Base-by-base conservation (phyloP, 495 filamentous ascomycete genomes). In the Tuber microsphaerosporum region DNA sequence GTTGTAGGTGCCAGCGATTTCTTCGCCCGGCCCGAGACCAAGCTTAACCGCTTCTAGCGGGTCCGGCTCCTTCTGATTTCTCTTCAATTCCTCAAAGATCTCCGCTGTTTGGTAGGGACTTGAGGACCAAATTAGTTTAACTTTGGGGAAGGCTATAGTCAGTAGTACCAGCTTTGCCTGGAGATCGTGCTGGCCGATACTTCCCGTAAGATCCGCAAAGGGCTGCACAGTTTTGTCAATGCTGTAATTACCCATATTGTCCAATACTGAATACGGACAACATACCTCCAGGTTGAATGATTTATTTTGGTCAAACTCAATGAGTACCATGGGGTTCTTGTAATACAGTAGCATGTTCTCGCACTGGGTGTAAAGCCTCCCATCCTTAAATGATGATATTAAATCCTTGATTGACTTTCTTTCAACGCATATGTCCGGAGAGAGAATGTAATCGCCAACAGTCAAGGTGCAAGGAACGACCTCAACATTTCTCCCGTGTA, bases 301-400 rank as follows among this genome's bases (percentile, higher is more conserved):
- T 82, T 97, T 97, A 85, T 97, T 93, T 82, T 97, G 92, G 84
- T 98, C 94, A 84, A 99, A 99, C 83, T 99, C 95, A 79, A 99
- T 97, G 45, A 99, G 87, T 5, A 99, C 90, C 88, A 98, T 91
- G 0, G 94, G 93, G 78, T 84, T 89, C 80, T 92, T 92, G 88
- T 99, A 99, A 85, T 98, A 89, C 80, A 92, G 88, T 45, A 94
- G 89, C 96, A 99, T 97, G 34, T 91, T 91, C 85, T 99, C 96
- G 39, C 91, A 91, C 85, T 99, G 95, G 81, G 90, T 92, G 84
- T 92, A 99, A 69, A 99, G 88, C 43, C 95, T 90, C 65, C 95
- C 95, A 81, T 97, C 92, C 77, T 91, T 90, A 84, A 99, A 92
- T 22, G 94, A 97, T 77, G 88, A 88, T 85, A 98, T 96, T 19